Evolutionary conservation across 371 early-diverging fungal species (phyloP).

Genomic region (Mucor circinelloides): DNA sequence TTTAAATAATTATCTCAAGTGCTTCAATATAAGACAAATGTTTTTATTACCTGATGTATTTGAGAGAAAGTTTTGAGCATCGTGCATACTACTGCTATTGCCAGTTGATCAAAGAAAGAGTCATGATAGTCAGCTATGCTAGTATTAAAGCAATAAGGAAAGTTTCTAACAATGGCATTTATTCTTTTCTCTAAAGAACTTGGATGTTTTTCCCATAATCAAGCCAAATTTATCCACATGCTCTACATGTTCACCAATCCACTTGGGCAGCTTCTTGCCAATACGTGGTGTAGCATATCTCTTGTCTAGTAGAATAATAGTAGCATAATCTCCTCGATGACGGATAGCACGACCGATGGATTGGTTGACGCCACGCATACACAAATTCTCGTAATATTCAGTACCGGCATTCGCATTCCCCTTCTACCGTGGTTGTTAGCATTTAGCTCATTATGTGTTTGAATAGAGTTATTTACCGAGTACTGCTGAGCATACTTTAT

Average conservation of each 20-base stretch:
- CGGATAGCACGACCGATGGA: slow-evolving; percentile 95
- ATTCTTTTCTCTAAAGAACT: slow-evolving; percentile 51
- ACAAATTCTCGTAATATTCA: slow-evolving; percentile 88
- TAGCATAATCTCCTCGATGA: slow-evolving; percentile 84
- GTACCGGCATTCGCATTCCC: slow-evolving; percentile 46
- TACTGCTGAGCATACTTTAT: slow-evolving; percentile 63
- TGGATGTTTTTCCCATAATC: slow-evolving; percentile 44
- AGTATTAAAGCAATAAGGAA: too few species aligned
- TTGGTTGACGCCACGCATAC: slow-evolving; percentile 98
- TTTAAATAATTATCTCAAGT: too few species aligned
- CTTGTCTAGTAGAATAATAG: slow-evolving; percentile 71
- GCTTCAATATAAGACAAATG: too few species aligned
- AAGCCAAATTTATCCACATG: slow-evolving; percentile 58
- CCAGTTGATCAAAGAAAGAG: too few species aligned
- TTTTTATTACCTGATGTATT: too few species aligned
- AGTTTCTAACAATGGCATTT: too few species aligned
- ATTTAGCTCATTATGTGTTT: too few species aligned
- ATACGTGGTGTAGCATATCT: slow-evolving; percentile 62
- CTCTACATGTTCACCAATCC: slow-evolving; percentile 64
- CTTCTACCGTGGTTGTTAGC: not conserved
- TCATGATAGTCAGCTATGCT: too few species aligned
- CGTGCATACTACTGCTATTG: too few species aligned
- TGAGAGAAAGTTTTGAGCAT: too few species aligned
- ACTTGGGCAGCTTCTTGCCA: slow-evolving; percentile 61
- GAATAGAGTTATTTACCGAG: slow-evolving; percentile 23